These are phyloP conservation scores for Lyophyllum semitale DNA, from an alignment of 768 basidiomycete genomes.

Conservation along the genomic window DNA sequence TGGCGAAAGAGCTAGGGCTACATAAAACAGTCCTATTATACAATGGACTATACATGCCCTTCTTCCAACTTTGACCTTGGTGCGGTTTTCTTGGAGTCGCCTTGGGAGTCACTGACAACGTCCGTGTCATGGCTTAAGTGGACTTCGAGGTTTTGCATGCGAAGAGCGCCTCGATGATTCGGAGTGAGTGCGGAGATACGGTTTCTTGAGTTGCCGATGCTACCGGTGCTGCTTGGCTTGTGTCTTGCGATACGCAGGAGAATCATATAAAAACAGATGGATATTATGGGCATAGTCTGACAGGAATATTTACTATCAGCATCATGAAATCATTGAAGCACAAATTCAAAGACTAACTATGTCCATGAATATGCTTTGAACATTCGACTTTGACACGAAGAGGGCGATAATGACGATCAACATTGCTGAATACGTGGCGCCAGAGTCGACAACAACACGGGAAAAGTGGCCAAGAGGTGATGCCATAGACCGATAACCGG, in stretches of 20 bases:
- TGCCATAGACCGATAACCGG: background rate
- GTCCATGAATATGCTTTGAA: background rate
- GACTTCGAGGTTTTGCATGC: too few relatives aligned
- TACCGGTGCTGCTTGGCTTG: too few relatives aligned
- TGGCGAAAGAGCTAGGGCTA: too few relatives aligned
- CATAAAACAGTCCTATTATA: too few relatives aligned
- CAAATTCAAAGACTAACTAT: background rate
- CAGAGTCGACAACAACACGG: conserved; percentile 4
- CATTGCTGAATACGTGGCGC: background rate
- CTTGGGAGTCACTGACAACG: too few relatives aligned
- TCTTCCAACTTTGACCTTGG: too few relatives aligned
- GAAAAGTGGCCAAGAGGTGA: background rate
- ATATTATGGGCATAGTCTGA: conserved; percentile 1
- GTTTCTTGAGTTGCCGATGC: too few relatives aligned
- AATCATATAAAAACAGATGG: conserved; percentile 7
- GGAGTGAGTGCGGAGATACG: too few relatives aligned
- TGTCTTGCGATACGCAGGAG: background rate
- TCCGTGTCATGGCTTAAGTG: too few relatives aligned
- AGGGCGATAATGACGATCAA: background rate
- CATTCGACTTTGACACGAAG: background rate
- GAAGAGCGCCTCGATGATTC: too few relatives aligned
- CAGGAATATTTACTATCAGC: background rate
- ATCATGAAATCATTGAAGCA: background rate
- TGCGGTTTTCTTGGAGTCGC: too few relatives aligned
- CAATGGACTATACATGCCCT: too few relatives aligned